Base-by-base conservation (phyloP, 176 grass and related monocot genomes). In the Puya raimondii region DNA sequence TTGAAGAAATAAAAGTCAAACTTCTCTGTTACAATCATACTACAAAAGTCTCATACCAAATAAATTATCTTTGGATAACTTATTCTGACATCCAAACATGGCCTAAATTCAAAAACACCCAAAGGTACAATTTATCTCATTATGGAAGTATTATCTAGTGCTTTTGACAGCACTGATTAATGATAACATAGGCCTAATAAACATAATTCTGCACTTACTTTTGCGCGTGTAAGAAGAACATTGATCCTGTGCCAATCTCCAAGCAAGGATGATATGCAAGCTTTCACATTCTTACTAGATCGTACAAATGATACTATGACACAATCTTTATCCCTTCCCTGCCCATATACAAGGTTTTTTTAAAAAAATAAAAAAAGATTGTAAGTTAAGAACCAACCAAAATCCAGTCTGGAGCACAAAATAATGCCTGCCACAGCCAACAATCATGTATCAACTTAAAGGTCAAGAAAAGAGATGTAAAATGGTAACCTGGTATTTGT, bases 321-420 rank as follows among this genome's bases (percentile, higher is more conserved):
- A 50, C 94, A 97, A 74, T 97, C 89, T 66, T 97, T 97, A 78
- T 97, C 94, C 58, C 94, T 92, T 73, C 89, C 89, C 89, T 97
- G 88, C 48, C 76, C 1, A 81, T 67, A 48, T 74, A 49, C 3
- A 53, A 42, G 33, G 4, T 33, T 66, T 49, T 9, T 61, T 74
- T 47, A 73, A 54, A 18, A 12, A n/a, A n/a, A n/a, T n/a, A n/a
- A n/a, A 68, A 65, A 80, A 50, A 33, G 75, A 8, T 4, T 9
- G 21, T 9, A 7, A 59, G 54, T 1, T 8, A 59, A 59, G 20
- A 59, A 12, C 54, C 13, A 4, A 15, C 10, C 54, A 59, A 18
- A 59, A 59, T 18, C 15, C 54, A n/a, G n/a, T 59, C 10, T 17
- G 20, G 54, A 59, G 15, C 16, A 59, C 15, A 59, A 15, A 59